A percentile compares a stretch with the other conserved stretches of the same genome.
Evolutionary conservation across 2,329 filamentous ascomycete species (phyloP).

Genomic region (Tolypocladium ovalisporum): DNA sequence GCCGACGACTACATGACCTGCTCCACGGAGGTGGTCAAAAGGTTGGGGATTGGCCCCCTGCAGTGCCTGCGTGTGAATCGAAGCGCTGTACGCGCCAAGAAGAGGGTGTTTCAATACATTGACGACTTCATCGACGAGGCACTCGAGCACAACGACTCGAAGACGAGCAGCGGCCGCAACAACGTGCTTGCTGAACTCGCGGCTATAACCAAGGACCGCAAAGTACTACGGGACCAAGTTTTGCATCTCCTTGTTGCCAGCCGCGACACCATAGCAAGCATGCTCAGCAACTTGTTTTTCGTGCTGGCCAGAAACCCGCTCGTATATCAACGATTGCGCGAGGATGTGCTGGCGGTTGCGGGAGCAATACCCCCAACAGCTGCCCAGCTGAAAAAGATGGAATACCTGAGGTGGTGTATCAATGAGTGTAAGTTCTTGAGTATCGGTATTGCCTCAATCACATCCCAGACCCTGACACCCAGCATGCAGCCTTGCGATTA

Average conservation of each 20-base stretch:
- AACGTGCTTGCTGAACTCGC: conserved; percentile 41
- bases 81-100: conserved; percentile 14
- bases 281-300: conserved; percentile 32
- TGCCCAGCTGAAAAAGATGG: conserved; percentile 37
- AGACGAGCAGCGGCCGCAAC: conserved; percentile 17
- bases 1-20: conserved; percentile 23
- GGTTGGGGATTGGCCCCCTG: conserved; percentile 21
- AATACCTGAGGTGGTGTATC: conserved; percentile 43
- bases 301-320: conserved; percentile 27
- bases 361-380: conserved; percentile 29
- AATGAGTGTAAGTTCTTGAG: conserved; percentile 39
- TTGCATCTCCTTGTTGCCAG: conserved; percentile 33
- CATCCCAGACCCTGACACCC: too few relatives aligned
- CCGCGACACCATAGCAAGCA: conserved; percentile 33
- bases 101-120: conserved; percentile 25
- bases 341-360: conserved; percentile 23
- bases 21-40: conserved; percentile 19
- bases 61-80: conserved; percentile 16
- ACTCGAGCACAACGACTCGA: conserved; percentile 8
- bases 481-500: conserved; percentile 30
- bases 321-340: conserved; percentile 33
- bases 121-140: conserved; percentile 32
- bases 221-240: conserved; percentile 27
- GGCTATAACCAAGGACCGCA: conserved; percentile 29
- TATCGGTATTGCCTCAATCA: too few relatives aligned